Evolutionary conservation across 2,329 filamentous ascomycete species (phyloP), one percentile per base, ranked within the genome.

Genomic region (Hypoxylon sp.): DNA sequence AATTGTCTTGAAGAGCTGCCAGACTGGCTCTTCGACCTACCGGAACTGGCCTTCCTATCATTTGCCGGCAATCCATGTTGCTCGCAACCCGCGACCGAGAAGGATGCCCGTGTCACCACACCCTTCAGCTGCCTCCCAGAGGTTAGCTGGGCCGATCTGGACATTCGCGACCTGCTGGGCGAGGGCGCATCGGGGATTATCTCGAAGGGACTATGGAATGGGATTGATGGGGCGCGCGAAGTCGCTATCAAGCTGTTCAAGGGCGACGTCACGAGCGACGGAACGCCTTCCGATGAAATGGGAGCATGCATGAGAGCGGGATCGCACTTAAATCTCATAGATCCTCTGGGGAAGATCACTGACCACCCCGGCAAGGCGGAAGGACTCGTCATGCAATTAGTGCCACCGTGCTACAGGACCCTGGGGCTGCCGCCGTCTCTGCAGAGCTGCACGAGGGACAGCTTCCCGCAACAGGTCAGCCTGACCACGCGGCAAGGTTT

Each of bases 241-340:
- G 84, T 86, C 0, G 83, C 84, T 1, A 78, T 86, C 74, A 85
- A 85, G 71, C 75, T 85, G 6, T 86, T 86, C 76, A 82, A 81
- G 44, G 83, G 83, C n/a, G 76, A 79, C 7, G 76, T 84, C 10
- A 84, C 83, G 7, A 83, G 80, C 69, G 83, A 85, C 66, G 84
- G 84, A 13, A 82, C 80, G 4, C 84, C 84, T 0, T 74, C 78
- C n/a, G 84, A 85, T 71, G 84, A 86, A 74, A 83, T 86, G 82
- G 78, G 79, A 8, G 83, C 83, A 2, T 83, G 80, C 63, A 79
- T 85, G 55, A 77, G 78, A 0, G 84, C 84, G 0, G 84, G 83
- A 10, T 79, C 79, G 40, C 84, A 86, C 70, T 77, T 78, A 17
- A 82, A 83, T 68, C 80, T 86, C 49, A 83, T 85, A 63, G 78